These are phyloP conservation scores for Scopulariopsis brevicaulis DNA, from an alignment of 2,329 filamentous ascomycete genomes.

Conservation along the genomic window DNA sequence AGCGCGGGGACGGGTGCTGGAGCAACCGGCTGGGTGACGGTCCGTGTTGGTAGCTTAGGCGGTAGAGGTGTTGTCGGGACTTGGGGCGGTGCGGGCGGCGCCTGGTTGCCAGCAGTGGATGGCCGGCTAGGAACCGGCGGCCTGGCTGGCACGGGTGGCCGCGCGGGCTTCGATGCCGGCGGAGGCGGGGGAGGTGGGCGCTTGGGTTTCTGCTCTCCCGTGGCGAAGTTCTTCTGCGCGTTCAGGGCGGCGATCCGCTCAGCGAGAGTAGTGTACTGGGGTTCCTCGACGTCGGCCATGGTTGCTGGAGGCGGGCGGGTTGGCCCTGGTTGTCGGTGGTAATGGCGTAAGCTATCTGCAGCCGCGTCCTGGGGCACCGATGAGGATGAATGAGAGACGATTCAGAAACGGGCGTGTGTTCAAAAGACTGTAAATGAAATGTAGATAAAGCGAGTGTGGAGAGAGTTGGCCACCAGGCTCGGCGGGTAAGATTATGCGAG, in stretches of 20 bases:
- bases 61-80: not conserved
- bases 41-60: conserved; percentile 7
- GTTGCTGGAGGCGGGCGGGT: not conserved
- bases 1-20: not conserved
- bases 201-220: conserved; percentile 10
- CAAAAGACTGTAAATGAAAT: not conserved
- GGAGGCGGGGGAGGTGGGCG: conserved; percentile 27
- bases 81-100: not conserved
- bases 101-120: not conserved
- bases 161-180: conserved; percentile 23
- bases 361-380: not conserved
- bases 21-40: conserved; percentile 22
- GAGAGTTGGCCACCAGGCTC: not conserved
- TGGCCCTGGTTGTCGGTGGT: not conserved
- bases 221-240: conserved; percentile 43
- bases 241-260: conserved; percentile 56
- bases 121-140: conserved; percentile 7
- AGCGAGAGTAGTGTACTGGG: conserved; percentile 46
- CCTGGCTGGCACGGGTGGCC: conserved; percentile 19
- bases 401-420: not conserved
- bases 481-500: not conserved
- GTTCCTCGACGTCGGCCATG: conserved; percentile 53
- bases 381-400: not conserved
- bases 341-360: not conserved
- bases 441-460: not conserved